Base-by-base conservation (phyloP, 2,329 filamentous ascomycete genomes). In the Alternaria sp. region DNA sequence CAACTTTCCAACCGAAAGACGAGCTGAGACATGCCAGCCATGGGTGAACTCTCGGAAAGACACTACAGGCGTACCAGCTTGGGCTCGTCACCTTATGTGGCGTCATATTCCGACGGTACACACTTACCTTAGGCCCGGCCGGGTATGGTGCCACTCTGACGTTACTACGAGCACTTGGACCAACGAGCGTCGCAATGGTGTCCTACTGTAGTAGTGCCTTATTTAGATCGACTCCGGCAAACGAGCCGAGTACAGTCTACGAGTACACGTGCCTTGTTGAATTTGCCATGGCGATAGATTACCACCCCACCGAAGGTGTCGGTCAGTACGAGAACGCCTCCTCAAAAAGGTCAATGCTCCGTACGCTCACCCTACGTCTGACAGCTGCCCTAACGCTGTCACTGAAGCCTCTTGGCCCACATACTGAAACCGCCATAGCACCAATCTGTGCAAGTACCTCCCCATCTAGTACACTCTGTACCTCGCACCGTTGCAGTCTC, bases 371-470 rank as follows among this genome's bases (percentile, higher is more conserved):
- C 66, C 87, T 84, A 41, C 81, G 82, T 59, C 91, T 83, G 41
- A 90, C 88, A 16, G 87, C 89, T 52, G 82, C 81, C 52, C 91
- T 82, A 25, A 93, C 90, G 77, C 92, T 90, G 68, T 92, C 91
- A 64, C 87, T 89, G 55, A 93, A 82, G 14, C 86, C 84, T 48
- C 90, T 90, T 5, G 89, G 88, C 2, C 91, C 91, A 72, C 91
- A 93, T 2, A 92, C 90, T 10, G 90, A 90, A 34, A 97, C 92
- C 9, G 86, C 90, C 91, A 97, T 94, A 46, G 93, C 92, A 4
- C 94, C 94, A 53, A 91, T 81, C 77, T 94, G 91, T 68, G 90
- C 86, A 68, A 89, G 85, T 2, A 93, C 88, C 80, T 97, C 93
- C 79, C 90, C 90, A 64, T 88, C 85, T 34, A 97, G 81, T 16